Evolutionary conservation across 352 stramenopile genomes (phyloP), one percentile per base, ranked within the genome.

Genomic region (Pythium coloratum): DNA sequence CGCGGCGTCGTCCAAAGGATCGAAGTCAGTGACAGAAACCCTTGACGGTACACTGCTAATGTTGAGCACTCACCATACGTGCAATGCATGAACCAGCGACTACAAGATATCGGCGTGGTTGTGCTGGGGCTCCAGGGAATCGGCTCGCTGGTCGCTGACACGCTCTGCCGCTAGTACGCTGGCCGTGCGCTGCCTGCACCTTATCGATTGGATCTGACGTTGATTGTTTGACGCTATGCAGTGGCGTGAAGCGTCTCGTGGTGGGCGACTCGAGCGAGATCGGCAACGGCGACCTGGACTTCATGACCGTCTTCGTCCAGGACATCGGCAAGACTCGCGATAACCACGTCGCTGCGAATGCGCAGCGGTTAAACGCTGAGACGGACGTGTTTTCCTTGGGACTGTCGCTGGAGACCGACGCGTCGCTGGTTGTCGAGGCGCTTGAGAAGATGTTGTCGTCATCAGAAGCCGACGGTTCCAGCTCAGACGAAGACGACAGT

Each of bases 111-210:
- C 16, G 76, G 75, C 7, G 71, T 77, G 26, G 64, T 76, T 0
- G 71, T 88, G 7, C 49, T 88, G 10, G 79, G 79, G 1, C 76
- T 88, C 32, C 70, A 82, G 33, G 76, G 79, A 60, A 59, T 85
- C 13, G 79, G 79, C 0, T 61, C 73, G 16, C 59, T 84, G 18
- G 70, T 81, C 20, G 69, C 69, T 6, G 76, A 88, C 55, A 51
- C 75, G 7, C 78, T 82, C 33, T 71, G 69, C 16, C 69, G 77
- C 59, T 84, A 78, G 79, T 85, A 75, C 28, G 75, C 59, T 14
- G 6, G 14, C 7, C 20, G 20, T 33, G 8, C 44, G 5, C 10
- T 28, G 6, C 7, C 4, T 16, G 10, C 46, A 28, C 0, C 16
- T 16, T 5, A 6, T 2, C 18, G 38, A 44, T 44, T 18, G 13